Evolutionary conservation across 441 rosid species (phyloP), one percentile per base, ranked within the genome.

Genomic region (Erysimum cheiri): DNA sequence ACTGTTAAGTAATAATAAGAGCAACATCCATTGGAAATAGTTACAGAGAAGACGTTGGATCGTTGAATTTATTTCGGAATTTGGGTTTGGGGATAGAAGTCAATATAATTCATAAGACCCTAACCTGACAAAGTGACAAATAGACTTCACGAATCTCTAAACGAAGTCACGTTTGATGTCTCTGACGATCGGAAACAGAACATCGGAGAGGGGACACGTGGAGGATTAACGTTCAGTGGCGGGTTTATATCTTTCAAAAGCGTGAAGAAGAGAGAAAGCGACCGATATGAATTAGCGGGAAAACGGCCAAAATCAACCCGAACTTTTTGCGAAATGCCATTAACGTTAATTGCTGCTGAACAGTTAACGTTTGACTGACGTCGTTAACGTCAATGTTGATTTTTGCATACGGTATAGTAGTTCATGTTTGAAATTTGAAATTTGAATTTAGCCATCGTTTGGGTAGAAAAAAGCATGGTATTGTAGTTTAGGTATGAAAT

Each of bases 231-330:
- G 57, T 69, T 56, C 6, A 19, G 46, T 44, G 56, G 72, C 72
- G 64, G 47, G 72, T 43, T 44, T 57, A 36, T 29, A 13, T 11
- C 17, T 48, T 67, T 31, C 41, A 43, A 55, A 67, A 55, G 63
- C 33, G 32, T 33, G 9, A 17, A 62, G 3, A 55, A 31, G 48
- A 54, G 10, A 41, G 50, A 40, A 17, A 28, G 60, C 26, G 7
- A 6, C 9, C 1, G 24, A 12, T 15, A 22, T 32, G 8, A 49
- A 3, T 0, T n/a, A n/a, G n/a, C n/a, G n/a, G n/a, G n/a, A n/a
- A n/a, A n/a, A n/a, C n/a, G n/a, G n/a, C n/a, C n/a, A n/a, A n/a
- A n/a, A n/a, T n/a, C n/a, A n/a, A n/a, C n/a, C n/a, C n/a, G n/a
- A n/a, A n/a, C n/a, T n/a, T n/a, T n/a, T n/a, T n/a, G n/a, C n/a